A percentile compares a stretch with the other conserved stretches of the same genome.
These are phyloP conservation scores for Poronia punctata DNA, from an alignment of 495 filamentous ascomycete genomes.

Conservation along the genomic window DNA sequence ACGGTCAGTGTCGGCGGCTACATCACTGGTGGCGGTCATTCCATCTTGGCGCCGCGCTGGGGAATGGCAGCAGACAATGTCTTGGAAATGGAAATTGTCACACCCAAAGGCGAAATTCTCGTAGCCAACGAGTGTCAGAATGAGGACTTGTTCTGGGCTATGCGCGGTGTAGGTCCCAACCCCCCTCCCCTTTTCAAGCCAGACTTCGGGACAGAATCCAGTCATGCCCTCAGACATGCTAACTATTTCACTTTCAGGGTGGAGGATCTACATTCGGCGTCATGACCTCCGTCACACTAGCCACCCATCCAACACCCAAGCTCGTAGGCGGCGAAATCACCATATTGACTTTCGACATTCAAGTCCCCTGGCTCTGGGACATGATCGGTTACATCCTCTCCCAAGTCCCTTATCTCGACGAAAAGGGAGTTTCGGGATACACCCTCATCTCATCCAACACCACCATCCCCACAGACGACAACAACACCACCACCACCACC, in stretches of 20 bases:
- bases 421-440: slow-evolving; percentile 35
- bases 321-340: slow-evolving; percentile 15
- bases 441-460: slow-evolving; percentile 26
- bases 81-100: slow-evolving; percentile 56
- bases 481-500: slow-evolving; percentile 4
- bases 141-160: slow-evolving; percentile 60
- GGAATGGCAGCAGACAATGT: slow-evolving; percentile 59
- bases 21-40: slow-evolving; percentile 56
- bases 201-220: not conserved
- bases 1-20: slow-evolving; percentile 46
- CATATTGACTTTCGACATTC: slow-evolving; percentile 11
- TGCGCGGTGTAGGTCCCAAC: slow-evolving; percentile 44
- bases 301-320: slow-evolving; percentile 28
- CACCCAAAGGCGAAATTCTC: slow-evolving; percentile 45
- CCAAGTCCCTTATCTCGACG: slow-evolving; percentile 29
- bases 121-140: slow-evolving; percentile 50
- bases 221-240: too few relatives aligned
- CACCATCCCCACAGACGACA: slow-evolving; percentile 10
- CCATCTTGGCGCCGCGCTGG: slow-evolving; percentile 43
- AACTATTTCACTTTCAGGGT: slow-evolving; percentile 31
- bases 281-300: slow-evolving; percentile 49
- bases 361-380: slow-evolving; percentile 15
- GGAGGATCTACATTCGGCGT: slow-evolving; percentile 59
- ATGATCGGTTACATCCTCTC: slow-evolving; percentile 32
- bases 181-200: not conserved